Base-by-base conservation (phyloP, 2,329 filamentous ascomycete genomes). In the Colletotrichum orbiculare region DNA sequence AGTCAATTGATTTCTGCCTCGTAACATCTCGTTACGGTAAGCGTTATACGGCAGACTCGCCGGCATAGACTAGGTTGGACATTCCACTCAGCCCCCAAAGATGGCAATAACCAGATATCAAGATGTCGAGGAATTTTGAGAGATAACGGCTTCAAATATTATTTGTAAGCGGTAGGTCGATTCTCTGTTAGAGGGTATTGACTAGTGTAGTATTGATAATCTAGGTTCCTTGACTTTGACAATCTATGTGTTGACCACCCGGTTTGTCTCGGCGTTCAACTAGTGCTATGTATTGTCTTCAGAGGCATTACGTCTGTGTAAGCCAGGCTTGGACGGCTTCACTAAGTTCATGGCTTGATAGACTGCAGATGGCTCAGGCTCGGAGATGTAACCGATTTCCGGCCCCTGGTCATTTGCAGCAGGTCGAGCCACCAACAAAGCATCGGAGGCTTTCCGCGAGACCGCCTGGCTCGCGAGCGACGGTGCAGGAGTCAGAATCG, bases 271-370 rank as follows among this genome's bases (percentile, higher is more conserved):
- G 25, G 3, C 25, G 1, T 25, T 25, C n/a, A 45, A n/a, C 42
- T 47, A 25, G 38, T 33, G 54, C 12, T 6, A 9, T 11, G 59
- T 48, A 12, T 56, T 39, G 46, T 64, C 54, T n/a, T 67, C 60
- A 4, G 39, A 50, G 25, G 39, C 17, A 34, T 15, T 52, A 1
- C 45, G 54, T 11, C 46, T 33, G 34, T 58, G 33, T 25, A 10
- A 11, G 4, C 12, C 48, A 3, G n/a, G 34, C 25, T 63, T 54
- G 9, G 33, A 13, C 8, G 59, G 50, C 38, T 41, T 55, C 8
- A 38, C 48, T 12, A 53, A 15, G 4, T 47, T 45, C 37, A 64
- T 58, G 13, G 25, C 52, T 11, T 66, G 63, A 11, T 63, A 53
- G 4, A 48, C 17, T 6, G 42, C 12, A 41, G 60, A 42, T 4